Conservation (phyloP, 2,329 filamentous ascomycete genomes). For the Fusarium nelsonii region DNA sequence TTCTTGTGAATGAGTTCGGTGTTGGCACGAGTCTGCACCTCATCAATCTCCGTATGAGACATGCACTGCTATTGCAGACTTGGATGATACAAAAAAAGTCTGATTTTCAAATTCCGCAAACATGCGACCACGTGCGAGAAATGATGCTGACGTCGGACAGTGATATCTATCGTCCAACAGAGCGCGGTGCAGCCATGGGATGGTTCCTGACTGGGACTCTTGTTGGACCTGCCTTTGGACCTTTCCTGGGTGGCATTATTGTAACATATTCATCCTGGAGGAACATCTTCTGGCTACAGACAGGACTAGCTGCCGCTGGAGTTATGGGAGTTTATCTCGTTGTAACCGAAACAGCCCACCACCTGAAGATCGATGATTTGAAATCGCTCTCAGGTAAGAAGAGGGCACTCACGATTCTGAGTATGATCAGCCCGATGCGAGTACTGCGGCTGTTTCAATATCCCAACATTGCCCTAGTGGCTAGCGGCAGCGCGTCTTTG, state of each 20-base stretch:
- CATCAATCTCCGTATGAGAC: neutral
- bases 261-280: slow-evolving; percentile 81
- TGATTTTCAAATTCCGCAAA: neutral
- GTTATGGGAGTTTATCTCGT: slow-evolving; percentile 72
- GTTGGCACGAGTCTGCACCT: neutral
- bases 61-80: neutral
- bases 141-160: slow-evolving; percentile 46
- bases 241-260: slow-evolving; percentile 80
- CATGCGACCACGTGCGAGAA: neutral
- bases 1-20: neutral
- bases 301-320: slow-evolving; percentile 72
- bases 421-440: slow-evolving; percentile 75
- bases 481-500: slow-evolving; percentile 69
- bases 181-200: slow-evolving; percentile 77
- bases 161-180: slow-evolving; percentile 73
- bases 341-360: slow-evolving; percentile 79
- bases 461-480: slow-evolving; percentile 73
- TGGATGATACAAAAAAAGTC: neutral
- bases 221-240: slow-evolving; percentile 77
- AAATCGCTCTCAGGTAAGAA: slow-evolving; percentile 62
- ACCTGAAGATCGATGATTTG: slow-evolving; percentile 72
- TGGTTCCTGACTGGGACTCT: slow-evolving; percentile 80
- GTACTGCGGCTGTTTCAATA: slow-evolving; percentile 74
- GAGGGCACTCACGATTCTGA: slow-evolving; percentile 67
- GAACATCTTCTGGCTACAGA: slow-evolving; percentile 82